Percentiles rank a stretch among this genome's conserved stretches.
Evolutionary conservation across 768 basidiomycete species (phyloP).

Genomic region (Lepiota brunneoincarnata): DNA sequence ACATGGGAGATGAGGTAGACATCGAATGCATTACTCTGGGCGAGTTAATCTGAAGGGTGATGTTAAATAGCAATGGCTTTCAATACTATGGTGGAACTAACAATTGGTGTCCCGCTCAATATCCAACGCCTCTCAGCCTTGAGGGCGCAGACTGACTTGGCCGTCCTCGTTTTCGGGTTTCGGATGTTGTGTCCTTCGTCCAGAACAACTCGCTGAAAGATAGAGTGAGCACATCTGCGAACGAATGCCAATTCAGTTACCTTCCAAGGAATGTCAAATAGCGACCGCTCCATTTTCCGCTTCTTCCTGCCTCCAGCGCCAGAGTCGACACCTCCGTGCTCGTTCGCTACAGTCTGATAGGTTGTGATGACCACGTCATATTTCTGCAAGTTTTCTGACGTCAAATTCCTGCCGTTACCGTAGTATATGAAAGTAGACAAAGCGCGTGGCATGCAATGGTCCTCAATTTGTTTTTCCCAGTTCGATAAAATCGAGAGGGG

Average conservation of each 20-base stretch:
- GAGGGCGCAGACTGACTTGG: slow-evolving; percentile 61
- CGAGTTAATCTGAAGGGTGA: slow-evolving; percentile 63
- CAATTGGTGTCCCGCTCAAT: slow-evolving; percentile 85
- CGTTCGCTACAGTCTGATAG: slow-evolving; percentile 68
- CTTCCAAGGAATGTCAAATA: slow-evolving; percentile 84
- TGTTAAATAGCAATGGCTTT: slow-evolving; percentile 8
- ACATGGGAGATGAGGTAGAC: neutral
- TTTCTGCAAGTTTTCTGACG: slow-evolving; percentile 54
- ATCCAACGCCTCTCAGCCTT: slow-evolving; percentile 76
- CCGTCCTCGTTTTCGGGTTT: slow-evolving; percentile 85
- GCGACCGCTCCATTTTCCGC: slow-evolving; percentile 51
- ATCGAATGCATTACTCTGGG: slow-evolving; percentile 46
- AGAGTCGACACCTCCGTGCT: slow-evolving; percentile 35
- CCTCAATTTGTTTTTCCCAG: slow-evolving; percentile 82
- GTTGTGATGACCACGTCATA: slow-evolving; percentile 85
- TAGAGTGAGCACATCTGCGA: neutral
- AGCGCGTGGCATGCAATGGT: slow-evolving; percentile 58
- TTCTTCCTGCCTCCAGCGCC: slow-evolving; percentile 46
- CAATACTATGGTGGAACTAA: slow-evolving; percentile 35
- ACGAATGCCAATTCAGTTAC: slow-evolving; percentile 28
- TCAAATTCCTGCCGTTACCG: slow-evolving; percentile 60
- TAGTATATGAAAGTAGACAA: slow-evolving; percentile 68
- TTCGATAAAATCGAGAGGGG: slow-evolving; percentile 86
- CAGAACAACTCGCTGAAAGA: slow-evolving; percentile 63
- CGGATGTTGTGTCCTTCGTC: slow-evolving; percentile 91